Conservation (phyloP, 2,329 filamentous ascomycete species). For the Pseudocercospora pini-densiflorae region DNA sequence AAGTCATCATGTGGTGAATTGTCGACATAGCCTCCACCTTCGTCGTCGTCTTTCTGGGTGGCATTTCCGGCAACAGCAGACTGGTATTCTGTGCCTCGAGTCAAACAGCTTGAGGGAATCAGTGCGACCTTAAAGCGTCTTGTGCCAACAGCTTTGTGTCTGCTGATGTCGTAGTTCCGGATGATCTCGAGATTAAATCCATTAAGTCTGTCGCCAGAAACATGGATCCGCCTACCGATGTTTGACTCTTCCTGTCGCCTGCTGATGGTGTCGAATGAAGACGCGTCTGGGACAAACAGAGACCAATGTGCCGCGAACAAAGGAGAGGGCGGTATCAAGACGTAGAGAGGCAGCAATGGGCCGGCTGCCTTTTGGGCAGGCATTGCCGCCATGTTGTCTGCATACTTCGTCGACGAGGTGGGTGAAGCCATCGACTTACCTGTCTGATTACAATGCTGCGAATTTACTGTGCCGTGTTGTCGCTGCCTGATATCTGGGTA, state of each 20-base stretch:
- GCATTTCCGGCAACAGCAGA: not conserved
- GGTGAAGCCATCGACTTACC: not conserved
- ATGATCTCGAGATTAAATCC: constrained; percentile 26
- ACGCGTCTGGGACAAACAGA: constrained; percentile 20
- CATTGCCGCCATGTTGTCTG: too few species aligned
- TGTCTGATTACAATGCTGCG: not conserved
- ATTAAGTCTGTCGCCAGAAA: constrained; percentile 27
- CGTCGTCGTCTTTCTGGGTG: constrained; percentile 24
- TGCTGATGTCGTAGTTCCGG: constrained; percentile 23
- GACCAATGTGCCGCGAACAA: constrained; percentile 31
- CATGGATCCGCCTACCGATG: constrained; percentile 23
- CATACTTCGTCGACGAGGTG: not conserved
- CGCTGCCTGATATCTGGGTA: not conserved
- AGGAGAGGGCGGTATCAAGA: constrained; percentile 27
- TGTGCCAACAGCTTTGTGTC: constrained; percentile 16
- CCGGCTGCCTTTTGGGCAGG: too few species aligned
- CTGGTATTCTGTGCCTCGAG: not conserved
- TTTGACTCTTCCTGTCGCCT: constrained; percentile 10
- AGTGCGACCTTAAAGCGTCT: constrained; percentile 13
- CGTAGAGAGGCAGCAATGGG: constrained; percentile 11
- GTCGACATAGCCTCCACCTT: constrained; percentile 25
- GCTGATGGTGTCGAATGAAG: constrained; percentile 3
- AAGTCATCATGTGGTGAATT: constrained; percentile 22
- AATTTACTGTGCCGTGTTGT: not conserved
- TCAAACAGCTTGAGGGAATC: not conserved